Percentiles rank a stretch among this genome's conserved stretches.
These are phyloP conservation scores for Phytophthora syringae DNA, from an alignment of 352 stramenopile species.

Conservation along the genomic window DNA sequence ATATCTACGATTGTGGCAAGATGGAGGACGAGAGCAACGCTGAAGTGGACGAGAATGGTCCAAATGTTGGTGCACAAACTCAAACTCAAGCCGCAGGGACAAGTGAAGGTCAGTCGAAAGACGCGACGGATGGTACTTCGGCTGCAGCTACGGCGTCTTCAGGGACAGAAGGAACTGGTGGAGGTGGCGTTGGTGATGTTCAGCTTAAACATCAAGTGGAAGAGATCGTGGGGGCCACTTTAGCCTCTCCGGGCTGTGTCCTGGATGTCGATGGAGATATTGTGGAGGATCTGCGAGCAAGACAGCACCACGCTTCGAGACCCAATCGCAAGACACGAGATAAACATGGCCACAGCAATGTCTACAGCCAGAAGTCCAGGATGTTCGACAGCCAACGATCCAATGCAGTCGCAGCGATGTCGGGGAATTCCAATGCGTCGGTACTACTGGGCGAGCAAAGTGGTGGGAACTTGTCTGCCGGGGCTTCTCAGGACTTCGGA, in stretches of 20 bases:
- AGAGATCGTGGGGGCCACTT: constrained; percentile 78
- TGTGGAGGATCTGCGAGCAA: constrained; percentile 65
- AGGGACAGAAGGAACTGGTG: constrained; percentile 16
- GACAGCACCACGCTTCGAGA: constrained; percentile 48
- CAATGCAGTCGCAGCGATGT: constrained; percentile 23
- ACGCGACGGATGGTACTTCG: constrained; percentile 9
- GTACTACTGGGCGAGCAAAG: constrained; percentile 50
- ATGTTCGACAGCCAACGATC: constrained; percentile 52
- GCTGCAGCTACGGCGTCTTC: constrained; percentile 11
- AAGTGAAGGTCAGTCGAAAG: constrained; percentile 25
- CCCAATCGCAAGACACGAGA: constrained; percentile 24
- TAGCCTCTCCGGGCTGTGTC: constrained; percentile 80
- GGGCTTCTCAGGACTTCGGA: constrained; percentile 53
- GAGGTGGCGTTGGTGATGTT: constrained; percentile 50
- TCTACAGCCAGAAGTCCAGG: constrained; percentile 54
- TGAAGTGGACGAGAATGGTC: constrained; percentile 33
- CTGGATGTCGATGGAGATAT: constrained; percentile 84
- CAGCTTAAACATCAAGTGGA: constrained; percentile 76
- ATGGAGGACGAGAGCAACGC: constrained; percentile 33
- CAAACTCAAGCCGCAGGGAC: constrained; percentile 16
- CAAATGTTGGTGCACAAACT: constrained; percentile 1
- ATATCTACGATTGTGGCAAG: constrained; percentile 81
- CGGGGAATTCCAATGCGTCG: constrained; percentile 53
- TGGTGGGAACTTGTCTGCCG: constrained; percentile 54
- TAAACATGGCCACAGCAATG: constrained; percentile 24